phyloP scores from a whole-genome alignment of 768 basidiomycete species.

The Tricholoma bakamatsutake region DNA sequence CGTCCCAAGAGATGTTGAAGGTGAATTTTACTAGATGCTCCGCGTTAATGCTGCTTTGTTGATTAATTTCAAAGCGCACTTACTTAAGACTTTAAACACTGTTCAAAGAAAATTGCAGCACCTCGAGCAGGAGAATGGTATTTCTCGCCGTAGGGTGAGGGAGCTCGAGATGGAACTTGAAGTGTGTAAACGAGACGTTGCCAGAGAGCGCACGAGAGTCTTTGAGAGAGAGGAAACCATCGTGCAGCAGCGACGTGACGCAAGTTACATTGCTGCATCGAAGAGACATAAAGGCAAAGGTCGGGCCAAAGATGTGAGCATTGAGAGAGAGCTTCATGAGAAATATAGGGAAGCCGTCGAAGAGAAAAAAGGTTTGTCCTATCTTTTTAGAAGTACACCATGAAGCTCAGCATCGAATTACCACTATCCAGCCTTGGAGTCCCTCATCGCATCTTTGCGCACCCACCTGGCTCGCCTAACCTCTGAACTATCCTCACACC shows the following conservation, averaged over 20 bases:
- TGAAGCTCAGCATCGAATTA: conserved; percentile 18
- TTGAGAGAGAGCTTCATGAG: conserved; percentile 34
- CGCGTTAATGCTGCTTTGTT: background rate
- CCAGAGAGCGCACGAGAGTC: conserved; percentile 59
- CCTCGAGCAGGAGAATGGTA: conserved; percentile 76
- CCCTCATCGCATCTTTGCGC: conserved; percentile 67
- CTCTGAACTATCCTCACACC: conserved; percentile 72
- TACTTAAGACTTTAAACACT: conserved; percentile 52
- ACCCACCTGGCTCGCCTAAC: conserved; percentile 75
- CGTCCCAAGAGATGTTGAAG: conserved; percentile 56
- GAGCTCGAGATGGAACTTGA: conserved; percentile 88
- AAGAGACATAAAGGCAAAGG: conserved; percentile 35
- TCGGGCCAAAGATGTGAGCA: conserved; percentile 20
- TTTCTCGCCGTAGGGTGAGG: conserved; percentile 75
- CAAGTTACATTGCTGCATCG: conserved; percentile 17
- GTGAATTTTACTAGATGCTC: conserved; percentile 28
- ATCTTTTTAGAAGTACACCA: background rate
- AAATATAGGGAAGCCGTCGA: conserved; percentile 76
- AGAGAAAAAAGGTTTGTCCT: conserved; percentile 79
- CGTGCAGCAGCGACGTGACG: conserved; percentile 28
- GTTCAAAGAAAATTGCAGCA: conserved; percentile 66
- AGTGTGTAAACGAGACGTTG: conserved; percentile 73
- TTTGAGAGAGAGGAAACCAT: conserved; percentile 49
- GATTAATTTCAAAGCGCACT: conserved; percentile 38
- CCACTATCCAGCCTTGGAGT: conserved; percentile 62